A percentile compares a stretch with the other conserved stretches of the same genome.
Conservation (phyloP, 1,284 basidiomycete genomes). For the Takashimella tepidaria region DNA sequence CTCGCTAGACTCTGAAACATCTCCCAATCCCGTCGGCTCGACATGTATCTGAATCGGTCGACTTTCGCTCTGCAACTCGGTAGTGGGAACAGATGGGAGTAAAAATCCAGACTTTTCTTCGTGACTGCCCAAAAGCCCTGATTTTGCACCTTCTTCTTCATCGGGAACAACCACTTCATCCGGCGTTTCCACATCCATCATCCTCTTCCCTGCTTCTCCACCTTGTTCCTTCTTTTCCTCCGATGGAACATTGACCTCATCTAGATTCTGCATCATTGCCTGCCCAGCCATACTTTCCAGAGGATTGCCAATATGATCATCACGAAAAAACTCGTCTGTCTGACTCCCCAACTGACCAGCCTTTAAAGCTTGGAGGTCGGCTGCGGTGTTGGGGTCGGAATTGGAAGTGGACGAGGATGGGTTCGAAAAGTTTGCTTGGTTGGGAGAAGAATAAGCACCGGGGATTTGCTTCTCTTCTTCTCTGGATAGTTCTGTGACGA, state of each 20-base stretch:
- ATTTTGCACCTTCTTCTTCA: conserved; percentile 8
- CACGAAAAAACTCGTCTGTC: not conserved
- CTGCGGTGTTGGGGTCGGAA: conserved; percentile 20
- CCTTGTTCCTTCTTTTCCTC: conserved; percentile 25
- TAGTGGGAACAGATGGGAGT: conserved; percentile 1
- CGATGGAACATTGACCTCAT: conserved; percentile 13
- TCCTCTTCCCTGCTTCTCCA: conserved; percentile 23
- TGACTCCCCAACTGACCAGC: conserved; percentile 13
- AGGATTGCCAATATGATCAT: not conserved
- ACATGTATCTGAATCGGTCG: conserved; percentile 35
- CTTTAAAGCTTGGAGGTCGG: conserved; percentile 26
- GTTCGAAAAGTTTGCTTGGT: not conserved
- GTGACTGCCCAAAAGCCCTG: not conserved
- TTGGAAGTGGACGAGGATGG: not conserved
- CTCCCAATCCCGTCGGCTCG: conserved; percentile 24
- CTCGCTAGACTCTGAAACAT: not conserved
- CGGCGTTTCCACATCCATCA: conserved; percentile 25
- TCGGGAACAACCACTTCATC: conserved; percentile 17
- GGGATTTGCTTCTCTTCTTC: not conserved
- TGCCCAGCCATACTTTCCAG: not conserved
- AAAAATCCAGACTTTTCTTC: not conserved
- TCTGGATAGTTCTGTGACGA: not conserved
- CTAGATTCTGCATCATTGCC: conserved; percentile 17
- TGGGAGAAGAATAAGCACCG: not conserved
- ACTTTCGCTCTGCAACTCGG: conserved; percentile 10